phyloP scores from a whole-genome alignment of 225 moss, liverwort and hornwort species.

The Marchantia paleacea region DNA sequence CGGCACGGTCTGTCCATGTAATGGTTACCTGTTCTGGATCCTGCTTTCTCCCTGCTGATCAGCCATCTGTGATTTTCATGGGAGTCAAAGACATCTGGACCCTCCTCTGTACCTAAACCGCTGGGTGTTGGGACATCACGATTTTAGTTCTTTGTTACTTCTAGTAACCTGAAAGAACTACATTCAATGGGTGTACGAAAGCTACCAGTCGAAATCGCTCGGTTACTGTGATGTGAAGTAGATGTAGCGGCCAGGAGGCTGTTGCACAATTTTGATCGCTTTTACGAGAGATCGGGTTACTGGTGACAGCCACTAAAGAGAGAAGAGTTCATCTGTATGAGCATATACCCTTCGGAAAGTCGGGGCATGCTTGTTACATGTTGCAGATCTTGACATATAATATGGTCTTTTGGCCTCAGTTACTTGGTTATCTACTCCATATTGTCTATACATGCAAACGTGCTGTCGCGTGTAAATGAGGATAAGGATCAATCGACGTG shows the following conservation, averaged over 20 bases:
- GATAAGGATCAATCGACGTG: too few relatives aligned
- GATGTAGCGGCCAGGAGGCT: background rate
- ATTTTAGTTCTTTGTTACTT: background rate
- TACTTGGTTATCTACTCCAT: too few relatives aligned
- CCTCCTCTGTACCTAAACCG: constrained; percentile 12
- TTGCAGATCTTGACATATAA: constrained; percentile 12
- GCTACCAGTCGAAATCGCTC: constrained; percentile 11
- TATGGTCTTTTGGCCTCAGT: constrained; percentile 1
- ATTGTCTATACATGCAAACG: too few relatives aligned
- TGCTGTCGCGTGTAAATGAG: too few relatives aligned
- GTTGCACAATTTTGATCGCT: constrained; percentile 11
- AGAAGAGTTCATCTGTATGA: constrained; percentile 2
- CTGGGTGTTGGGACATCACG: background rate
- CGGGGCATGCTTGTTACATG: constrained; percentile 12
- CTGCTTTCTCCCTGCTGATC: constrained; percentile 1
- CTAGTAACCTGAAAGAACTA: background rate
- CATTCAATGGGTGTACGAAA: background rate
- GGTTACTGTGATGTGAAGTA: constrained; percentile 13
- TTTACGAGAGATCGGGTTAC: constrained; percentile 13
- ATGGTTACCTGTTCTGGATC: constrained; percentile 6
- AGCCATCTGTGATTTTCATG: too few relatives aligned
- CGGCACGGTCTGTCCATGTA: constrained; percentile 13
- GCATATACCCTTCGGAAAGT: background rate
- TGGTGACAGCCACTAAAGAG: constrained; percentile 14
- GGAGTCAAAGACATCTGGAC: background rate